phyloP scores from a whole-genome alignment of 75 land plant genomes.

The Sequoiadendron giganteum region DNA sequence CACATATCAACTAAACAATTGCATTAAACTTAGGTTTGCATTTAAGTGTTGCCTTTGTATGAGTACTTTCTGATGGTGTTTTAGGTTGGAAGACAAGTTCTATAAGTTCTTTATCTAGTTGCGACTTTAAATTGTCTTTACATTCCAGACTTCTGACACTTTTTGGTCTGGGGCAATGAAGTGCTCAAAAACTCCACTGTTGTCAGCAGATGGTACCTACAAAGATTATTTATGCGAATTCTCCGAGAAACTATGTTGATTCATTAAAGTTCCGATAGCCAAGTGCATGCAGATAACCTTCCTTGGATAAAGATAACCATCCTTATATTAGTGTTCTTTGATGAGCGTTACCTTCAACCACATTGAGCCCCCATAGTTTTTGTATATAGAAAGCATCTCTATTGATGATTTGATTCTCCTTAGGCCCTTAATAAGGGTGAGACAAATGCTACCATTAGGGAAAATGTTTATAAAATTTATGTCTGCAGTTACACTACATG shows the following conservation, averaged over 20 bases:
- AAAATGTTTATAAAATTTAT: too few relatives aligned
- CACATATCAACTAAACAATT: not conserved
- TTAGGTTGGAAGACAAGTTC: not conserved
- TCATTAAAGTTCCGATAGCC: not conserved
- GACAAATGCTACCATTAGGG: not conserved
- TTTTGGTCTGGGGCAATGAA: not conserved
- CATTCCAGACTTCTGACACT: not conserved
- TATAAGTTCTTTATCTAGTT: not conserved
- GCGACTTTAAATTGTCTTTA: not conserved
- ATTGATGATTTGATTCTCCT: not conserved
- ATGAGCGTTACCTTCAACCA: not conserved
- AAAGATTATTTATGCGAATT: not conserved
- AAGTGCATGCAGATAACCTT: not conserved
- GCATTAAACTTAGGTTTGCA: not conserved
- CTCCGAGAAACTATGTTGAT: not conserved
- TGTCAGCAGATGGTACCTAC: not conserved
- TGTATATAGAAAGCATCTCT: not conserved
- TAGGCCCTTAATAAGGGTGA: not conserved
- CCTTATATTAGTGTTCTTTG: not conserved
- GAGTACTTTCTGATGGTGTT: not conserved
- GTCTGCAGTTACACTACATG: too few relatives aligned
- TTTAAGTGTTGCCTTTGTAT: not conserved
- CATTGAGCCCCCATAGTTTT: not conserved
- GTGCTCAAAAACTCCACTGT: not conserved
- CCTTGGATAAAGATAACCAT: not conserved